These are phyloP conservation scores for Euphorbia pulcherrima DNA, from an alignment of 345 rosid genomes.

Conservation along the genomic window DNA sequence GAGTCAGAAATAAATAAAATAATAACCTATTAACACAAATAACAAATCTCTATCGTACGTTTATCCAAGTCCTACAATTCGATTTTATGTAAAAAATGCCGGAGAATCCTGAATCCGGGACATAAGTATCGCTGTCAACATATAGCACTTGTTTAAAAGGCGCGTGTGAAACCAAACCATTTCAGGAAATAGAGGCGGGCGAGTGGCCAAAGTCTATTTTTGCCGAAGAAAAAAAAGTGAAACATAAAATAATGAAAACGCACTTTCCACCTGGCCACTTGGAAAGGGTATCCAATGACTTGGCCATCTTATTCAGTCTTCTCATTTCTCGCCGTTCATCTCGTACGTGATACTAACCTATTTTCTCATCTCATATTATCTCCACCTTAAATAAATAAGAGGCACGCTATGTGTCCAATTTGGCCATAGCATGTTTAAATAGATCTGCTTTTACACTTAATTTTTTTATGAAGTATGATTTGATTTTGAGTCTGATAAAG, in stretches of 20 bases:
- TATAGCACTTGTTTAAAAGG: neutral
- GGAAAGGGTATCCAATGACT: slow-evolving; percentile 25
- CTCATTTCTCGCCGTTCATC: neutral
- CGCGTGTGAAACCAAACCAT: neutral
- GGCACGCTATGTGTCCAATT: too few species aligned
- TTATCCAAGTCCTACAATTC: too few species aligned
- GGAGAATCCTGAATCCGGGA: too few species aligned
- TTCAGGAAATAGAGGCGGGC: neutral
- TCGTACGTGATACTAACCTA: slow-evolving; percentile 5
- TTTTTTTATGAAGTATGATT: too few species aligned
- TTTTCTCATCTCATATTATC: too few species aligned
- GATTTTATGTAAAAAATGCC: neutral
- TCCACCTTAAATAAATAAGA: too few species aligned
- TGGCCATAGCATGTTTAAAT: too few species aligned
- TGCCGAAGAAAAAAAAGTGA: neutral
- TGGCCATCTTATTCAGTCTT: neutral
- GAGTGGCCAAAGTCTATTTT: neutral
- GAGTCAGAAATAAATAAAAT: too few species aligned
- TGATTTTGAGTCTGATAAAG: too few species aligned
- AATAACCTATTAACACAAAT: too few species aligned
- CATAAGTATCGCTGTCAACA: slow-evolving; percentile 3
- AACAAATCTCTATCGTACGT: too few species aligned
- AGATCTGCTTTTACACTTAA: too few species aligned
- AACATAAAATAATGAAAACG: slow-evolving; percentile 8
- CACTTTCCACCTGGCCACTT: slow-evolving; percentile 26